A percentile compares a stretch with the other conserved stretches of the same genome.
Evolutionary conservation across 2,329 filamentous ascomycete species (phyloP).

Genomic region (Hyphodiscus sp.): DNA sequence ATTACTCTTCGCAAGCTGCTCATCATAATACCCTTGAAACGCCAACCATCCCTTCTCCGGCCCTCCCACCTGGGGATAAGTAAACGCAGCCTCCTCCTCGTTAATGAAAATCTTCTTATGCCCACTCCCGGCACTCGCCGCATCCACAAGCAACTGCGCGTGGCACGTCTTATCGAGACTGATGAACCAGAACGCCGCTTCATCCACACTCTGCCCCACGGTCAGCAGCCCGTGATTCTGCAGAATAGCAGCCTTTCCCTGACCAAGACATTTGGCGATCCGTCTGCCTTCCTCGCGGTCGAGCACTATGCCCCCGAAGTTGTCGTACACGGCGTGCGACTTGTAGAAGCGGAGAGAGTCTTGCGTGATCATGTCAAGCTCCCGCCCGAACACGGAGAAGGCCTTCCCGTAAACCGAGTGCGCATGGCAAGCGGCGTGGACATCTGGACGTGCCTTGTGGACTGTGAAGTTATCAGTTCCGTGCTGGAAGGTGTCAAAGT

Average conservation of each 20-base stretch:
- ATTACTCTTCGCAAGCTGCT: conserved; percentile 43
- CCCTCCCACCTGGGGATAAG: conserved; percentile 56
- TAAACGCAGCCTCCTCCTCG: conserved; percentile 61
- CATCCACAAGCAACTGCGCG: conserved; percentile 46
- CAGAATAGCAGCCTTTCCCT: conserved; percentile 43
- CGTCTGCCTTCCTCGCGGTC: conserved; percentile 42
- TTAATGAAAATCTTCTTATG: conserved; percentile 54
- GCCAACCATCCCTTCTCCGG: conserved; percentile 47
- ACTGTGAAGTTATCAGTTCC: conserved; percentile 24
- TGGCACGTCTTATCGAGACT: conserved; percentile 42
- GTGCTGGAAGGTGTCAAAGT: too few species aligned
- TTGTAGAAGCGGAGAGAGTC: conserved; percentile 48
- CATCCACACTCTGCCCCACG: conserved; percentile 38
- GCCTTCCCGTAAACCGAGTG: conserved; percentile 52
- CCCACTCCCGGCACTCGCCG: conserved; percentile 52
- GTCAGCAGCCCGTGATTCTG: conserved; percentile 49
- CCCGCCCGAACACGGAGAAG: conserved; percentile 36
- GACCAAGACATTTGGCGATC: conserved; percentile 41
- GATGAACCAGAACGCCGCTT: conserved; percentile 47
- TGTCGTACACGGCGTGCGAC: conserved; percentile 31
- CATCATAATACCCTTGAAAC: conserved; percentile 48
- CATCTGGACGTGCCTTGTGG: conserved; percentile 51
- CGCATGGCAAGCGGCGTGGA: conserved; percentile 49
- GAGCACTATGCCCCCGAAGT: conserved; percentile 47
- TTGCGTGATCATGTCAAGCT: conserved; percentile 51